Percentiles rank a stretch among this genome's conserved stretches.
Evolutionary conservation across 2,329 filamentous ascomycete genomes (phyloP).

Genomic region (Fusarium chuoi): DNA sequence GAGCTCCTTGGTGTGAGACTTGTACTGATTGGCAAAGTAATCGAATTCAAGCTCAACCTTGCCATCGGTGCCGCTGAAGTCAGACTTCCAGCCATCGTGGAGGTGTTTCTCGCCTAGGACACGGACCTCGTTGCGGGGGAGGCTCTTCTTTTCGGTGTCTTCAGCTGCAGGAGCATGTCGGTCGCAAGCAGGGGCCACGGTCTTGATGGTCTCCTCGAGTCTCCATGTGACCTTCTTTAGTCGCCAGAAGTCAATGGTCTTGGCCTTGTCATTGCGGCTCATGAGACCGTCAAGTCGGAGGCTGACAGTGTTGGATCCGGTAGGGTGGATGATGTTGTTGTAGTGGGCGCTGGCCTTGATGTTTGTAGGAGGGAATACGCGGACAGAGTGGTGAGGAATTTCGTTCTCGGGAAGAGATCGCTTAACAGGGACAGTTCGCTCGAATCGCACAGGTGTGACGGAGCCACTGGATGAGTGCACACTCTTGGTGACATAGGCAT

Average conservation of each 20-base stretch:
- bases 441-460: slow-evolving; percentile 68
- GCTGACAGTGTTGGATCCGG: slow-evolving; percentile 80
- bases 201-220: slow-evolving; percentile 87
- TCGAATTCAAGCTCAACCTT: slow-evolving; percentile 84
- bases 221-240: slow-evolving; percentile 93
- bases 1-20: slow-evolving; percentile 59
- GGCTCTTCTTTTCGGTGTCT: slow-evolving; percentile 65
- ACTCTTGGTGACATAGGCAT: slow-evolving; percentile 69
- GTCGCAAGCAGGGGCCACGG: slow-evolving; percentile 80
- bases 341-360: slow-evolving; percentile 87
- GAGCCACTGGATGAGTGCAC: slow-evolving; percentile 50
- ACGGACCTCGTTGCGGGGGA: slow-evolving; percentile 78
- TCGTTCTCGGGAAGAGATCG: slow-evolving; percentile 80
- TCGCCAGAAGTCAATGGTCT: slow-evolving; percentile 83
- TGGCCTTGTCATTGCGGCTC: slow-evolving; percentile 72
- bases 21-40: slow-evolving; percentile 55
- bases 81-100: slow-evolving; percentile 89
- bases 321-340: slow-evolving; percentile 85
- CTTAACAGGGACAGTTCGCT: slow-evolving; percentile 76
- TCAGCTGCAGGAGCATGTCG: slow-evolving; percentile 69
- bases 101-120: slow-evolving; percentile 84
- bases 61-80: slow-evolving; percentile 63
- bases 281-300: slow-evolving; percentile 90
- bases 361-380: slow-evolving; percentile 96
- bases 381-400: slow-evolving; percentile 86